phyloP scores from a whole-genome alignment of 805 yeast genomes.

The Kodamaea kakaduensis region DNA sequence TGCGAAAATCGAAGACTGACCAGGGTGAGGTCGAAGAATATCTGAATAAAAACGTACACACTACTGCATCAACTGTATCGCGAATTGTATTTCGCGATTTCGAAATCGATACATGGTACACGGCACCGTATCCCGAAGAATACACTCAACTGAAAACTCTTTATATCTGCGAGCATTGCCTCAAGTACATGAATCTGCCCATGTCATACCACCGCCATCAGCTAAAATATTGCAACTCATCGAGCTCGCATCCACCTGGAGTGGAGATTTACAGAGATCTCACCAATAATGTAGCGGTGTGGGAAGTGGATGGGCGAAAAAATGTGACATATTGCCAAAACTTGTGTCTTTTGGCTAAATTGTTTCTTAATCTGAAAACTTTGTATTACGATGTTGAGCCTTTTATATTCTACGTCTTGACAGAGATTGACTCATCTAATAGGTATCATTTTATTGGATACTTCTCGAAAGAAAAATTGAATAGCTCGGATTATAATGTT shows the following conservation, averaged over 20 bases:
- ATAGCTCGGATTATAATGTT: constrained; percentile 73
- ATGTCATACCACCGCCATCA: constrained; percentile 66
- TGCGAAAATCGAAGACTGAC: constrained; percentile 17
- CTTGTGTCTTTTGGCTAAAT: constrained; percentile 81
- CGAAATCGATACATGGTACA: constrained; percentile 88
- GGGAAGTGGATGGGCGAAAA: constrained; percentile 75
- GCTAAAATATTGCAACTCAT: constrained; percentile 58
- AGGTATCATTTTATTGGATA: constrained; percentile 85
- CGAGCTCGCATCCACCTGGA: constrained; percentile 62
- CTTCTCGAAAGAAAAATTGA: constrained; percentile 83
- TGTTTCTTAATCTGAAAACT: constrained; percentile 87
- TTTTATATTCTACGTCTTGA: constrained; percentile 80
- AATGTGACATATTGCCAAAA: constrained; percentile 83
- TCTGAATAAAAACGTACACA: too few relatives aligned
- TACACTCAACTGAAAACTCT: constrained; percentile 59
- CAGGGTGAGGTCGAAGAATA: neutral
- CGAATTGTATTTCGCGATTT: constrained; percentile 66
- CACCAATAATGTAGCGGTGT: constrained; percentile 26
- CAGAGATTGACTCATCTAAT: constrained; percentile 53
- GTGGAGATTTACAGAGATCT: constrained; percentile 38
- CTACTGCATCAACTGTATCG: constrained; percentile 40
- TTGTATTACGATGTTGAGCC: constrained; percentile 95
- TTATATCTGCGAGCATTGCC: constrained; percentile 79
- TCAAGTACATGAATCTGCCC: constrained; percentile 72
- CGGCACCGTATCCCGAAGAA: constrained; percentile 90